These are phyloP conservation scores for Marchantia polymorpha DNA, from an alignment of 225 moss, liverwort and hornwort species.

Conservation along the genomic window DNA sequence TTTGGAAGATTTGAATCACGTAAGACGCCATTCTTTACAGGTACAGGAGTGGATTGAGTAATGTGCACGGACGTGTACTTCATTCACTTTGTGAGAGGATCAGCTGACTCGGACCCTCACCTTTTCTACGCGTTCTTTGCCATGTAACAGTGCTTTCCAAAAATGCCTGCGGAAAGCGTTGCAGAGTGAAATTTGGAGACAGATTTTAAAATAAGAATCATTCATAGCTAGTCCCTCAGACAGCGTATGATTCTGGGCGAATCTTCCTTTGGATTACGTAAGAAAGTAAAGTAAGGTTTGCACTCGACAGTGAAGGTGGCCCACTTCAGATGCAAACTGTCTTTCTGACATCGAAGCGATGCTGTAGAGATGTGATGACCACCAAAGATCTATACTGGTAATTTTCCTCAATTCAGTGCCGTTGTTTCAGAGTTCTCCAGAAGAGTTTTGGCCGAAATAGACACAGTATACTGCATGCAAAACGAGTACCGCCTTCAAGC, in stretches of 20 bases:
- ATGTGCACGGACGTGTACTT: not conserved
- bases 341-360: not conserved
- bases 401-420: not conserved
- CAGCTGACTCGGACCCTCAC: not conserved
- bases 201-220: not conserved
- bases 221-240: not conserved
- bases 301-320: not conserved
- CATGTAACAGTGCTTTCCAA: not conserved
- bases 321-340: not conserved
- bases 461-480: not conserved
- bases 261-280: not conserved
- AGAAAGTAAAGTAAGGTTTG: not conserved
- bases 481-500: not conserved
- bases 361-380: not conserved
- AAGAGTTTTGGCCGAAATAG: not conserved
- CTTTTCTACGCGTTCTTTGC: not conserved
- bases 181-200: not conserved
- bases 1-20: not conserved
- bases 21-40: not conserved
- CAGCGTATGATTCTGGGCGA: not conserved
- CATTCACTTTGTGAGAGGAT: not conserved
- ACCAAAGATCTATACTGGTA: not conserved
- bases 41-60: not conserved
- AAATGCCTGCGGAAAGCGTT: not conserved
- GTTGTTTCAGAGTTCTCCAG: not conserved